Percentiles rank a stretch among this genome's conserved stretches.
phyloP scores from a whole-genome alignment of 257 asterid species.

The Salvia miltiorrhiza region DNA sequence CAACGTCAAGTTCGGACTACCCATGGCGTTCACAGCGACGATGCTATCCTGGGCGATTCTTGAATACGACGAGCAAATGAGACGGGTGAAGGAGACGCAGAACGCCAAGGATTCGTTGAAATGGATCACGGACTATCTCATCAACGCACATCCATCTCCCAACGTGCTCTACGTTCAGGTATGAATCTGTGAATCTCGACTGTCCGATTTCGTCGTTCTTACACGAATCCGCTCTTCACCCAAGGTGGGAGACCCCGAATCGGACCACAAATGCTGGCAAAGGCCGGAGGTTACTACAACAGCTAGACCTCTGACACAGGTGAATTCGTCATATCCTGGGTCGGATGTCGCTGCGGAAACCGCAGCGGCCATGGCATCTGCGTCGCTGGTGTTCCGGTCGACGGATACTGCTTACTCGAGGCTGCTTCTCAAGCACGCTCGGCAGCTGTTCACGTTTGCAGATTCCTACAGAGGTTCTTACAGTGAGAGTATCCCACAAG shows the following conservation, averaged over 20 bases:
- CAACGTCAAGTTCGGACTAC: conserved; percentile 55
- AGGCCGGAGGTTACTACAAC: conserved; percentile 46
- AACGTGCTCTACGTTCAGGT: conserved; percentile 60
- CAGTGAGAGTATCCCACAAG: conserved; percentile 43
- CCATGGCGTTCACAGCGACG: conserved; percentile 74
- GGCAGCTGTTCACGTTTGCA: conserved; percentile 47
- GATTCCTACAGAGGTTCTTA: conserved; percentile 51
- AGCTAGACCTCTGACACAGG: conserved; percentile 40
- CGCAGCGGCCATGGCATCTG: conserved; percentile 74
- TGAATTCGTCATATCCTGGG: conserved; percentile 54
- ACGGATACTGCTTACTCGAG: conserved; percentile 37
- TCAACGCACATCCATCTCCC: conserved; percentile 58
- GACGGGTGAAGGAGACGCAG: conserved; percentile 29
- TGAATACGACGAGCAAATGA: conserved; percentile 49
- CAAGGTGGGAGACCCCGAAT: conserved; percentile 61
- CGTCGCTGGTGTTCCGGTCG: conserved; percentile 51
- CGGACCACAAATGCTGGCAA: conserved; percentile 69
- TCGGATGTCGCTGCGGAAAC: conserved; percentile 77
- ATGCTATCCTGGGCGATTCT: conserved; percentile 58
- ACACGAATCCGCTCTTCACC: neutral
- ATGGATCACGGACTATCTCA: conserved; percentile 64
- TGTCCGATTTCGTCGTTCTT: neutral
- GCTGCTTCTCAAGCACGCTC: conserved; percentile 48
- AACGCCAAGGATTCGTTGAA: conserved; percentile 43
- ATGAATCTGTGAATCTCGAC: neutral